Conservation (phyloP, 179 eudicot genomes). For the Pouteria campechiana region DNA sequence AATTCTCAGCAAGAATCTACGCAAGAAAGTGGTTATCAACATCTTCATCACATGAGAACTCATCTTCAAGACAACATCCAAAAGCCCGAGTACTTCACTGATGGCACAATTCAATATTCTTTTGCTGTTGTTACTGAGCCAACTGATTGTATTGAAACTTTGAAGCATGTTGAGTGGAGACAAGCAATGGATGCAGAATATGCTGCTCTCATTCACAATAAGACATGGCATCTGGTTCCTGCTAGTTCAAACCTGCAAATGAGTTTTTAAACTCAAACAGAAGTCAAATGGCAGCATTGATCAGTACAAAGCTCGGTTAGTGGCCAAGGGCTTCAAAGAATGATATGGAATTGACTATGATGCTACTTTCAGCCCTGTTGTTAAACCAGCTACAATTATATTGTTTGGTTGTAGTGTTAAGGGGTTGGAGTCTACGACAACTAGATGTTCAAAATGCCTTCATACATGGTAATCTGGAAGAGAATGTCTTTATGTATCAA, state of each 20-base stretch:
- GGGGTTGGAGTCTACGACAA: background rate
- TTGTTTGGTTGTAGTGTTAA: background rate
- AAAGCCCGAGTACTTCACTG: background rate
- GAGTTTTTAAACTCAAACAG: conserved; percentile 1
- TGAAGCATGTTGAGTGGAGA: background rate
- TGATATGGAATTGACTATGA: background rate
- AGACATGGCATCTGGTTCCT: conserved; percentile 12
- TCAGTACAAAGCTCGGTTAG: conserved; percentile 10
- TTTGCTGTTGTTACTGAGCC: no score
- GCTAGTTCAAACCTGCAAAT: background rate
- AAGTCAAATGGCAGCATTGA: conserved; percentile 9
- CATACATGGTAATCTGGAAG: background rate
- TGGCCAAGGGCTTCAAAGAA: conserved; percentile 6
- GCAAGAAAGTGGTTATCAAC: no score
- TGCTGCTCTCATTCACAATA: conserved; percentile 7
- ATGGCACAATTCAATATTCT: background rate
- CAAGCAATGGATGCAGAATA: conserved; percentile 8
- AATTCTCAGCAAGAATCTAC: no score
- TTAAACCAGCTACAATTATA: background rate
- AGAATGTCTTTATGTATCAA: conserved; percentile 6
- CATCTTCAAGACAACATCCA: background rate
- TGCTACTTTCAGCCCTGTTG: conserved; percentile 7
- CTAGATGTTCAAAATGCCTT: conserved; percentile 4
- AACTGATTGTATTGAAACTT: background rate
- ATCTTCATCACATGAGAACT: background rate